Evolutionary conservation across 2,329 filamentous ascomycete species (phyloP), one percentile per base, ranked within the genome.

Genomic region (Gliomastix tumulicola): DNA sequence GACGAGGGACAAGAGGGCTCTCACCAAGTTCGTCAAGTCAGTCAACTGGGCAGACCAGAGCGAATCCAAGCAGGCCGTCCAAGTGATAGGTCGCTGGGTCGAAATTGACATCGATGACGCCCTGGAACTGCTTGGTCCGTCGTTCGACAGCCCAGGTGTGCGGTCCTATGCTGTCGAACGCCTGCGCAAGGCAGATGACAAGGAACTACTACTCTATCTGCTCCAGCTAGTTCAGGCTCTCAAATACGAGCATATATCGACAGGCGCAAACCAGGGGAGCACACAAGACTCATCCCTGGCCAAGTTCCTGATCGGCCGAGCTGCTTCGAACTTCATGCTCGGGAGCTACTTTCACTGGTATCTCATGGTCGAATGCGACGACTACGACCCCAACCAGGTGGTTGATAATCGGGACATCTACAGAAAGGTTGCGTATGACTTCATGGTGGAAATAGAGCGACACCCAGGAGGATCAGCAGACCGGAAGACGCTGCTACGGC

Each of bases 341-440:
- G 92, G 90, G 21, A 98, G 94, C 55, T 95, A 94, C 61, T 78
- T 98, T 37, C 87, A 96, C 57, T 98, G 92, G 92, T 98, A 97
- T 58, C 71, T 98, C 3, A 96, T 96, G 81, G 92, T 98, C 2
- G 94, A 98, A 62, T 94, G 89, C 48, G 88, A 94, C 48, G 90
- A 96, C 55, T 69, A 72, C 41, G 88, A 84, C 45, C 78, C 79
- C 4, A 83, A 88, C 30, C 86, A 89, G 48, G 74, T 79, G 17
- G 69, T 77, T 5, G 79, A 82, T 39, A 84, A 90, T 53, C 83
- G 86, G 32, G 85, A 86, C 43, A 79, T 97, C 15, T 98, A 95
- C 59, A 83, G 86, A 20, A 88, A 90, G 49, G 86, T 98, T 8
- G 89, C 92, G 41, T 98, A 88, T 51, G 88, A 97, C 53, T 98